Evolutionary conservation across 345 rosid species (phyloP).

Genomic region (Noccaea caerulescens): DNA sequence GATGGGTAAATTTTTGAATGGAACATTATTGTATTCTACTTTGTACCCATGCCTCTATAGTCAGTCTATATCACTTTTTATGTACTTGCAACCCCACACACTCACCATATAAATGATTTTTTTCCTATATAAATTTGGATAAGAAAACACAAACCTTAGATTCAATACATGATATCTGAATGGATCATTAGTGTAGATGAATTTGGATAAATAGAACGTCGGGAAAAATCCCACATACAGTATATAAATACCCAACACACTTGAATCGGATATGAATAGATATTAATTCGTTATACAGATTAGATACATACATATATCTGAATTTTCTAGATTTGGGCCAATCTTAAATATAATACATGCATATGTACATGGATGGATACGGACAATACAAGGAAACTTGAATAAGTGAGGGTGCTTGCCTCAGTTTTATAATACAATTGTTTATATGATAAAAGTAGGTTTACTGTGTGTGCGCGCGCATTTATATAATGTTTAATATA

Average conservation of each 20-base stretch:
- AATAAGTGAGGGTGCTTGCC: constrained; percentile 10
- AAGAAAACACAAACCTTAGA: neutral
- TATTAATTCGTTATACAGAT: neutral
- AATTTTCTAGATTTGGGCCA: neutral
- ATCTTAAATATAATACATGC: neutral
- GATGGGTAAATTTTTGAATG: constrained; percentile 11
- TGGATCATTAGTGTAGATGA: neutral
- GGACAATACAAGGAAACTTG: constrained; percentile 24
- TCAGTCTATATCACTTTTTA: constrained; percentile 8
- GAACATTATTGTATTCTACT: constrained; percentile 9
- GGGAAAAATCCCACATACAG: neutral
- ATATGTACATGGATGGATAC: constrained; percentile 29
- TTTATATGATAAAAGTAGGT: constrained; percentile 1
- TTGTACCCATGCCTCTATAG: constrained; percentile 28
- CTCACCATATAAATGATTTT: neutral
- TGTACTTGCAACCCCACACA: constrained; percentile 33
- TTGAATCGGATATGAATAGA: neutral
- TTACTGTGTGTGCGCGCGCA: neutral
- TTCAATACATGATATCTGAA: too few species aligned
- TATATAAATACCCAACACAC: neutral
- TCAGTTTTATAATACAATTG: constrained; percentile 20
- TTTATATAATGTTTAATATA: constrained; percentile 28
- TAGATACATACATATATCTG: neutral
- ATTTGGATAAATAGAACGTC: neutral
- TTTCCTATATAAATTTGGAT: neutral